A percentile compares a stretch with the other conserved stretches of the same genome.
Evolutionary conservation across 2,329 filamentous ascomycete genomes (phyloP).

Genomic region (Aphanoascus verrucosus): DNA sequence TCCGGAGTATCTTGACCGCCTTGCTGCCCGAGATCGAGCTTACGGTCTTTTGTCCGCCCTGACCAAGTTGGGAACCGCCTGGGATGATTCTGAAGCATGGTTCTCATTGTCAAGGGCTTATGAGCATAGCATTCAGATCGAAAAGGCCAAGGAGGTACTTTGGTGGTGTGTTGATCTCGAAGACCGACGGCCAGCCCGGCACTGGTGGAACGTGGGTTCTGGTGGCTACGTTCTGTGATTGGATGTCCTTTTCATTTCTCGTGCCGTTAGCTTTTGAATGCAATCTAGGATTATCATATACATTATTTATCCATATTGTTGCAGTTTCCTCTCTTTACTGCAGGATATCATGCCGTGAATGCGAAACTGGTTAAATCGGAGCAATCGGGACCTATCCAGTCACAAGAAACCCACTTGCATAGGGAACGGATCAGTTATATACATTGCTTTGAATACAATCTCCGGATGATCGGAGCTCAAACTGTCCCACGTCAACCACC

Average conservation of each 20-base stretch:
- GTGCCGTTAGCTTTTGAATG: not conserved
- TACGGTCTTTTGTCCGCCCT: conserved; percentile 71
- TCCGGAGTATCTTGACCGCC: conserved; percentile 62
- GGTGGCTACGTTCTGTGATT: conserved; percentile 55
- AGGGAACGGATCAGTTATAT: conserved; percentile 4
- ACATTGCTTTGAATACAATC: conserved; percentile 14
- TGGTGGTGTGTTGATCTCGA: conserved; percentile 98
- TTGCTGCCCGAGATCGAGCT: conserved; percentile 83
- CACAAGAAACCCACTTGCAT: not conserved
- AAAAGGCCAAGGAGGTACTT: conserved; percentile 81
- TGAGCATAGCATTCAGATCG: conserved; percentile 71
- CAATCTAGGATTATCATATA: not conserved
- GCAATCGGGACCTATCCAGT: not conserved
- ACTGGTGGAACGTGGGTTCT: conserved; percentile 61
- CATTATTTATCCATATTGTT: conserved; percentile 9
- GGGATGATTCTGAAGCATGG: conserved; percentile 93
- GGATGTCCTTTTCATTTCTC: not conserved
- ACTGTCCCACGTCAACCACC: not conserved
- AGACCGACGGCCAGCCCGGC: conserved; percentile 66
- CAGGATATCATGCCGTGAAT: conserved; percentile 9
- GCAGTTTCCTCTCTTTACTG: conserved; percentile 18
- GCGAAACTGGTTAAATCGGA: not conserved
- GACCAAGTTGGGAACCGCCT: conserved; percentile 74
- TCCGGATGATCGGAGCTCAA: not conserved
- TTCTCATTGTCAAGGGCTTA: conserved; percentile 76